Evolutionary conservation across 768 basidiomycete species (phyloP), one percentile per base, ranked within the genome.

Genomic region (Rhizopogon vinicolor): DNA sequence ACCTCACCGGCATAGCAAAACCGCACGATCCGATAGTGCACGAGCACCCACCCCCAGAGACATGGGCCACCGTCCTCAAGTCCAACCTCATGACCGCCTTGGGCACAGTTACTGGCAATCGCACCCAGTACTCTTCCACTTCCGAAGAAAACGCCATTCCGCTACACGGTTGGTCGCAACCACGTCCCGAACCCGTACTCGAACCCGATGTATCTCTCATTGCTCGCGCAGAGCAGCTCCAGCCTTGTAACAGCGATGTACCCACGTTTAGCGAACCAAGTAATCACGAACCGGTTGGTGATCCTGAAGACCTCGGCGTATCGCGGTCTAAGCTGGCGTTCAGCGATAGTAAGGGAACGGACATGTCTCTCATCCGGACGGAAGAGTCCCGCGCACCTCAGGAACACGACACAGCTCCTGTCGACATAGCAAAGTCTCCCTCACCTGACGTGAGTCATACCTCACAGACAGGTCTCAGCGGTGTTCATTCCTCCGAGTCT

Each of bases 61-160:
- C 73, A 22, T 81, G 80, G 80, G 73, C 74, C 10, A 60, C 68
- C 16, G 70, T 74, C 22, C 49, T 81, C 60, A 74, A 66, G 55
- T 74, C 75, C 16, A 78, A 77, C 39, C 63, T 83, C 10, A 73
- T 77, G 51, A 74, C 74, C 52, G 79, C 78, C 5, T 75, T 83
- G 60, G 79, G 77, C 60, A 70, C 75, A 1, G 77, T 83, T 49
- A 75, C 78, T 41, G 71, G 76, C n/a, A 75, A 66, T 58, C 60
- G 78, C 28, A 60, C 71, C 16, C 37, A 57, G 44, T 29, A 25
- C n/a, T 25, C 41, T 22, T 39, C n/a, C 10, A 16, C n/a, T 7
- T 18, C n/a, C 31, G 57, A 28, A 41, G 39, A 48, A 35, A 48
- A 7, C 19, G 33, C 19, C 31, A 14, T 35, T 50, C 44, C 44